These are phyloP conservation scores for Filobasidium floriforme DNA, from an alignment of 768 basidiomycete genomes.

Conservation along the genomic window DNA sequence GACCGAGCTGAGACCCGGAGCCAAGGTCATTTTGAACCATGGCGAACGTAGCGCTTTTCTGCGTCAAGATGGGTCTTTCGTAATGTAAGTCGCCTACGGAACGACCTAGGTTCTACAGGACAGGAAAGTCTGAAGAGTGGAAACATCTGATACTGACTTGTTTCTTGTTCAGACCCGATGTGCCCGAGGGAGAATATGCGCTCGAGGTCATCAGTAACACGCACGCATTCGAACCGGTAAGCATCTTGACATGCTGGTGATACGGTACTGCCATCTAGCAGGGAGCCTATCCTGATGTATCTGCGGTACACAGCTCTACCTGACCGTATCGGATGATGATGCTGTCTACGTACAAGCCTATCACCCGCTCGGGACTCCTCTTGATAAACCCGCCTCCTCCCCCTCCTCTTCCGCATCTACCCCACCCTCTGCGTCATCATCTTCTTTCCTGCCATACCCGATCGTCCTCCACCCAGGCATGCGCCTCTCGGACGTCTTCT, in stretches of 20 bases:
- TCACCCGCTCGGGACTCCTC: conserved; percentile 26
- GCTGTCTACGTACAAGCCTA: conserved; percentile 32
- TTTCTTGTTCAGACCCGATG: conserved; percentile 20
- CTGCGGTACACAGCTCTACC: conserved; percentile 17
- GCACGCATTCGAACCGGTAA: conserved; percentile 29
- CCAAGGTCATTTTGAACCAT: conserved; percentile 18
- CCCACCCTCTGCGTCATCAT: conserved; percentile 12
- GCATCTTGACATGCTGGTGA: conserved; percentile 1
- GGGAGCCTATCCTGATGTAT: background rate
- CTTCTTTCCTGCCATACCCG: conserved; percentile 34
- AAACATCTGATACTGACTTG: too few species aligned
- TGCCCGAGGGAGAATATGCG: conserved; percentile 31
- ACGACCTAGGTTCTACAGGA: too few species aligned
- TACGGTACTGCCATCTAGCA: background rate
- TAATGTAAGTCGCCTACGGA: conserved; percentile 26
- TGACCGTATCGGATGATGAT: conserved; percentile 16
- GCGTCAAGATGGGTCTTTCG: conserved; percentile 35
- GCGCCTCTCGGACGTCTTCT: conserved; percentile 29
- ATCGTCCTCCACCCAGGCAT: conserved; percentile 24
- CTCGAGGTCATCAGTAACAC: conserved; percentile 29
- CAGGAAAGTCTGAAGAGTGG: too few species aligned
- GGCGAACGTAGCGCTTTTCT: conserved; percentile 29
- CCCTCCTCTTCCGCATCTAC: background rate
- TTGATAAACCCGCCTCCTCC: background rate
- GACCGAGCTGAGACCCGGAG: conserved; percentile 10